Conservation (phyloP, 2,329 filamentous ascomycete species). For the Diaporthe vaccinii region DNA sequence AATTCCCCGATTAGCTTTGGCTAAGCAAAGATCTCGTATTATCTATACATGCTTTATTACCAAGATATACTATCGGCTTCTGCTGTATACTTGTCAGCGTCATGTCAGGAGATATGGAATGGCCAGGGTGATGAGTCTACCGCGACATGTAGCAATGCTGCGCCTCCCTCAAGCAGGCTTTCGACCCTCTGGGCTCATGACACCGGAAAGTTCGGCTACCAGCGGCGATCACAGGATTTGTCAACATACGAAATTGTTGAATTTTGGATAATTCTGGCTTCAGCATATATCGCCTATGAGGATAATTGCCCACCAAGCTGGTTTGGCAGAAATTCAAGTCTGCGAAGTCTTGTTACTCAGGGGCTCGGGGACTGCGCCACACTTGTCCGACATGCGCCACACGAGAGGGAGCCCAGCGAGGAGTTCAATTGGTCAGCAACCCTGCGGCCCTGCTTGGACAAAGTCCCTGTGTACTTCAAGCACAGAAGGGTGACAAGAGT, state of each 20-base stretch:
- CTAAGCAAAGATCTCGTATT: constrained; percentile 10
- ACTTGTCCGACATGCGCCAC: not conserved
- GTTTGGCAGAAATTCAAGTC: not conserved
- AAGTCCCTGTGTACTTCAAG: too few species aligned
- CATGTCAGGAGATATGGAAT: not conserved
- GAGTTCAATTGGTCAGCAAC: not conserved
- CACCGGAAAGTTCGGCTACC: constrained; percentile 11
- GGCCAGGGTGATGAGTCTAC: not conserved
- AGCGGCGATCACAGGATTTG: not conserved
- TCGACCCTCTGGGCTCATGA: not conserved
- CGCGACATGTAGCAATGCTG: constrained; percentile 2
- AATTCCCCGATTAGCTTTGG: not conserved
- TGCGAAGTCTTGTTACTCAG: not conserved
- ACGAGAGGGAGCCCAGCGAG: constrained; percentile 2
- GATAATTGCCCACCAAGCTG: not conserved
- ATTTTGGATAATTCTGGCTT: not conserved
- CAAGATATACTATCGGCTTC: not conserved
- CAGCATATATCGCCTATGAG: not conserved
- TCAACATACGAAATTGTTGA: not conserved
- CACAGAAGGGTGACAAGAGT: constrained; percentile 1
- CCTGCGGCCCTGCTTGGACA: not conserved
- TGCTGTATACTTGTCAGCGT: not conserved
- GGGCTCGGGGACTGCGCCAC: constrained; percentile 7
- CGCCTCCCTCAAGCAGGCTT: not conserved
- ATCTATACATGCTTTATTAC: not conserved